Conservation (phyloP, 495 filamentous ascomycete species). For the Cercophora scortea region DNA sequence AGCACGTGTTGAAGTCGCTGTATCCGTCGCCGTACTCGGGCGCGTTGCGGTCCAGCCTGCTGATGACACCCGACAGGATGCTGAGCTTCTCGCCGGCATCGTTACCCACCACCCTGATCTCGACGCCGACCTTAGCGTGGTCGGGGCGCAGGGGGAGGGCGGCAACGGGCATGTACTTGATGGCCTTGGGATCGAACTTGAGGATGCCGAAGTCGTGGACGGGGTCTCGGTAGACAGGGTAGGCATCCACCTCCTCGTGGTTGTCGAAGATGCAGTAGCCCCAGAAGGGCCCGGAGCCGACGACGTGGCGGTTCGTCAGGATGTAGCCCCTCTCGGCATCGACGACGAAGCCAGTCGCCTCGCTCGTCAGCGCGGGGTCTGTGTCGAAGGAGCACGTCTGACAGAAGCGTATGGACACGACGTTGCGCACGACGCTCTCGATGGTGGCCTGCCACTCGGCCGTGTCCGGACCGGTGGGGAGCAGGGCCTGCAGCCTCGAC, state of each 20-base stretch:
- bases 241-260: conserved; percentile 93
- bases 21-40: conserved; percentile 98
- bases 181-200: conserved; percentile 86
- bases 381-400: conserved; percentile 98
- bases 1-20: conserved; percentile 99
- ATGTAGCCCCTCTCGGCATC: conserved; percentile 89
- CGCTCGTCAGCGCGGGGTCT: conserved; percentile 82
- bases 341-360: conserved; percentile 96
- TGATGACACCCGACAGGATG: conserved; percentile 96
- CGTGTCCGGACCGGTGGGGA: conserved; percentile 62
- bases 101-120: conserved; percentile 96
- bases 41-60: conserved; percentile 88
- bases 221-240: conserved; percentile 96
- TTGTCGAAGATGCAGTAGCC: conserved; percentile 98
- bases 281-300: conserved; percentile 95
- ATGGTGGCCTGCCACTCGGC: conserved; percentile 97
- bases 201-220: conserved; percentile 98
- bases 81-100: conserved; percentile 98
- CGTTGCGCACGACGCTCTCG: conserved; percentile 82
- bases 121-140: conserved; percentile 76
- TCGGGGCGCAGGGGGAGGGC: conserved; percentile 81
- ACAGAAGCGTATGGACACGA: conserved; percentile 97
- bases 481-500: conserved; percentile 23
- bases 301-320: conserved; percentile 86
- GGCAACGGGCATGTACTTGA: conserved; percentile 89